These are phyloP conservation scores for Aspergillus quadricinctus DNA, from an alignment of 2,329 filamentous ascomycete species.

Conservation along the genomic window DNA sequence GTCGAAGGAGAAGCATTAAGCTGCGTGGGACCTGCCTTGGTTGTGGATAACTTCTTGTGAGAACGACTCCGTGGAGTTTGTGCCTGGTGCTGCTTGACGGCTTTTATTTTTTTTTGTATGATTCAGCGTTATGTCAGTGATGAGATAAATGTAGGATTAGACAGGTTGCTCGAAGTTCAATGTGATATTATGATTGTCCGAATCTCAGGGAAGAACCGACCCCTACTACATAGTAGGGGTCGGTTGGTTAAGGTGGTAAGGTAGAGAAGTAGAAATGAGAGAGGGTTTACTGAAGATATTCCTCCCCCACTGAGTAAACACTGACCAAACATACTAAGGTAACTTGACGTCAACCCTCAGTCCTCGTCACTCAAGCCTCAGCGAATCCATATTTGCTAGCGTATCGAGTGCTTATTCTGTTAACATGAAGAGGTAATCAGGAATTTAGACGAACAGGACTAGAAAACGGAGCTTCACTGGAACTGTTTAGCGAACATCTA, in stretches of 20 bases:
- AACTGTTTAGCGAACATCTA: slow-evolving; percentile 19
- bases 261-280: too few relatives aligned
- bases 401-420: neutral
- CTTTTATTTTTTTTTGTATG: neutral
- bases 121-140: neutral
- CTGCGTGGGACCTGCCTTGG: slow-evolving; percentile 26
- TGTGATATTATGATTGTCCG: neutral
- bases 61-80: neutral
- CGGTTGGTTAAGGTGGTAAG: too few relatives aligned
- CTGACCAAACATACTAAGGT: too few relatives aligned
- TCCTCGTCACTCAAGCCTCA: too few relatives aligned
- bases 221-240: too few relatives aligned
- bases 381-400: too few relatives aligned
- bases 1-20: slow-evolving; percentile 14
- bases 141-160: neutral
- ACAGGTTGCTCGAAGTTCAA: neutral
- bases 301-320: too few relatives aligned
- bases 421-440: neutral
- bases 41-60: slow-evolving; percentile 24
- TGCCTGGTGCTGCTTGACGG: neutral
- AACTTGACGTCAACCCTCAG: too few relatives aligned
- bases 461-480: slow-evolving; percentile 13
- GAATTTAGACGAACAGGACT: neutral
- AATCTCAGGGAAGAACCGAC: neutral
- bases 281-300: too few relatives aligned